Percentiles rank a stretch among this genome's conserved stretches.
These are phyloP conservation scores for Nematocida ironsii DNA, from an alignment of 371 early-diverging fungal genomes.

Conservation along the genomic window DNA sequence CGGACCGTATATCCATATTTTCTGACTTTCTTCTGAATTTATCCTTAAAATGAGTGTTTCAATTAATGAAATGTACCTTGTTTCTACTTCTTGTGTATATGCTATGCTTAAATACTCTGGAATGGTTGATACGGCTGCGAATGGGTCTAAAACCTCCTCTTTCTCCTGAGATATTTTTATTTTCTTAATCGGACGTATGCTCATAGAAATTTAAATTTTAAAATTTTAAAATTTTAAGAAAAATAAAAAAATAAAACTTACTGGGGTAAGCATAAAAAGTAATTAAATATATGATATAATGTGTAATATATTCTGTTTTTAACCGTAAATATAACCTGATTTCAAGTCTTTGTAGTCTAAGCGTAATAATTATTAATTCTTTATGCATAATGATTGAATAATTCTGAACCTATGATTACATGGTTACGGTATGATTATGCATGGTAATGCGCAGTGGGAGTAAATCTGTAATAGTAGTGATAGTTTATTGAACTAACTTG, in stretches of 20 bases:
- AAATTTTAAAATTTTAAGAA: too few species aligned
- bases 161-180: constrained; percentile 18
- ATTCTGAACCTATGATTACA: too few species aligned
- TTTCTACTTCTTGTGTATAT: constrained; percentile 37
- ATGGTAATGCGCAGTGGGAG: too few species aligned
- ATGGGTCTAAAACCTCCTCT: constrained; percentile 9
- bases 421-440: too few species aligned
- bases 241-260: too few species aligned
- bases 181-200: constrained; percentile 52
- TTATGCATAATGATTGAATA: too few species aligned
- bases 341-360: too few species aligned
- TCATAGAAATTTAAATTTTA: background rate
- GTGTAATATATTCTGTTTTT: too few species aligned
- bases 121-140: background rate
- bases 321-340: too few species aligned
- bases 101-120: constrained; percentile 30
- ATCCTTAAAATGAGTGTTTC: constrained; percentile 42
- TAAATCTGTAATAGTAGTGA: background rate
- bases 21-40: constrained; percentile 7
- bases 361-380: too few species aligned
- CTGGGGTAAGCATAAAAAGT: too few species aligned
- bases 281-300: too few species aligned
- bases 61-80: constrained; percentile 36
- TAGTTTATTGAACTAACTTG: constrained; percentile 22
- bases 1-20: constrained; percentile 49